Percentiles rank a stretch among this genome's conserved stretches.
Evolutionary conservation across 2,329 filamentous ascomycete genomes (phyloP).

Genomic region (Fusarium scirpi): DNA sequence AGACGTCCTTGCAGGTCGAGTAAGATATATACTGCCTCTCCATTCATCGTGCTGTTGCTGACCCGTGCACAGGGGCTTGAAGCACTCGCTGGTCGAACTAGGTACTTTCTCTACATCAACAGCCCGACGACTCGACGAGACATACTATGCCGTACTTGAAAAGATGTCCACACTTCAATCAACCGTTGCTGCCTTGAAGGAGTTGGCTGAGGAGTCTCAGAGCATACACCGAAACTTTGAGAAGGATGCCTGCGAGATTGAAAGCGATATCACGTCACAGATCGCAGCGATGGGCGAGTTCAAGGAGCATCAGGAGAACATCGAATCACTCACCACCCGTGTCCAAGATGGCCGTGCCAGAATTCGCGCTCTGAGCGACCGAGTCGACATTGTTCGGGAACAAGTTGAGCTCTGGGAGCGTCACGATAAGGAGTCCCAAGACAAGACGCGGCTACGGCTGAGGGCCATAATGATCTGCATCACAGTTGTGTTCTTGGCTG

Average conservation of each 20-base stretch:
- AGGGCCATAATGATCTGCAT: conserved; percentile 73
- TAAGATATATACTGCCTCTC: conserved; percentile 34
- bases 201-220: conserved; percentile 72
- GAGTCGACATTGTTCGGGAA: conserved; percentile 73
- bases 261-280: conserved; percentile 70
- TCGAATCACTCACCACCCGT: conserved; percentile 71
- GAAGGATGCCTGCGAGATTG: conserved; percentile 68
- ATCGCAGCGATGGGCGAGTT: conserved; percentile 72
- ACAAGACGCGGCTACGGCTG: conserved; percentile 72
- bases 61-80: conserved; percentile 56
- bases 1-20: conserved; percentile 50
- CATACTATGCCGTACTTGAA: conserved; percentile 79
- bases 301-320: conserved; percentile 71
- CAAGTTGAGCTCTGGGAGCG: conserved; percentile 76
- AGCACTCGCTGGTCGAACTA: conserved; percentile 65
- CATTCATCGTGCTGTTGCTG: conserved; percentile 31
- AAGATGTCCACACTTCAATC: conserved; percentile 73
- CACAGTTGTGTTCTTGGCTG: conserved; percentile 60
- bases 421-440: conserved; percentile 75
- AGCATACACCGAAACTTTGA: conserved; percentile 70
- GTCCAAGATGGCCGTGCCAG: conserved; percentile 70
- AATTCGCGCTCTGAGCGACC: conserved; percentile 68
- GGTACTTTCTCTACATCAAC: conserved; percentile 70
- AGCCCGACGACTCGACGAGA: conserved; percentile 76
- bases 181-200: conserved; percentile 73